A percentile compares a stretch with the other conserved stretches of the same genome.
Evolutionary conservation across 2,329 filamentous ascomycete species (phyloP).

Genomic region (Calycina herbarum): DNA sequence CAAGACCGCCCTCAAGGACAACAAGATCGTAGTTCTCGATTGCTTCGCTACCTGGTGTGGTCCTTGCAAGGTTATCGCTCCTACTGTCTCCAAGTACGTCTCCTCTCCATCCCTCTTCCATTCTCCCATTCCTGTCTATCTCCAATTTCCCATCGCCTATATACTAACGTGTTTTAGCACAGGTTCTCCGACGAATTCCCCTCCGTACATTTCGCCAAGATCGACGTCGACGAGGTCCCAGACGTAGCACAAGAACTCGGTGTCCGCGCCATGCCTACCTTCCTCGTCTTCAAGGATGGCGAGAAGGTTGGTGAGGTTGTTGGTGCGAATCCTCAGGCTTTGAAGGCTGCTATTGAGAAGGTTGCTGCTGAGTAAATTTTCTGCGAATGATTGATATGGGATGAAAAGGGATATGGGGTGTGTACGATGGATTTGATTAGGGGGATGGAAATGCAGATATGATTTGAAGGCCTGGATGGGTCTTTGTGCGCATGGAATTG

Average conservation of each 20-base stretch:
- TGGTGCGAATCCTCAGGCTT: constrained; percentile 74
- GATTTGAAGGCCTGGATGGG: no score
- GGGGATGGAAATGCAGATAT: no score
- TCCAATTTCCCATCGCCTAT: no score
- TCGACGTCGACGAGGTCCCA: constrained; percentile 83
- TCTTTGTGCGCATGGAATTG: no score
- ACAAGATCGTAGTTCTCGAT: constrained; percentile 75
- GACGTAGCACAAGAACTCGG: constrained; percentile 75
- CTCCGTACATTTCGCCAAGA: constrained; percentile 75
- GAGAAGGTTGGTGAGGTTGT: constrained; percentile 72
- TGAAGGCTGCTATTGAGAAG: constrained; percentile 46
- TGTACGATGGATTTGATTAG: no score
- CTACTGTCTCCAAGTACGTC: constrained; percentile 63
- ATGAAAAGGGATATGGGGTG: no score
- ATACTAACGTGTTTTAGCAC: background rate
- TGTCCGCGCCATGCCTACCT: constrained; percentile 91
- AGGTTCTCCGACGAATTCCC: constrained; percentile 62
- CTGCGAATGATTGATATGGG: no score
- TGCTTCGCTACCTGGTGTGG: constrained; percentile 91
- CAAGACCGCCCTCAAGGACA: constrained; percentile 51
- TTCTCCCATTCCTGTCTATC: no score
- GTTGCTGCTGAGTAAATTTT: constrained; percentile 32
- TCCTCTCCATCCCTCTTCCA: constrained; percentile 16
- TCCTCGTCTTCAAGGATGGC: constrained; percentile 80
- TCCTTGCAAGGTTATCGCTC: constrained; percentile 89